Conservation (phyloP, 2,329 filamentous ascomycete genomes). For the Exophiala calicioides region DNA sequence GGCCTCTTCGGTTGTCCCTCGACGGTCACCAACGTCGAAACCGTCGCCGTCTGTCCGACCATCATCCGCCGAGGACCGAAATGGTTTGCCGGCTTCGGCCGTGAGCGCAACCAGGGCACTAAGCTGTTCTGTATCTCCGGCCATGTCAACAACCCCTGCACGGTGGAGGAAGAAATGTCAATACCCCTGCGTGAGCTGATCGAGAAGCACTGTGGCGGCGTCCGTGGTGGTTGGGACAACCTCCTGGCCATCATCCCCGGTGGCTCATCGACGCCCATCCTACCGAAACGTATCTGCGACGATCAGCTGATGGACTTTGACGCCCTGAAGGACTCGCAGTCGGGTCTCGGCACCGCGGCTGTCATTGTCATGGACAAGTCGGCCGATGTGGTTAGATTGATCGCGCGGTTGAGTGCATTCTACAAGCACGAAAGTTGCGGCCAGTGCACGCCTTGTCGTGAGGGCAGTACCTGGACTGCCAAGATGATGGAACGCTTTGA, state of each 20-base stretch:
- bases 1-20: slow-evolving; percentile 98
- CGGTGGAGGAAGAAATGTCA: slow-evolving; percentile 99
- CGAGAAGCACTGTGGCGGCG: slow-evolving; percentile 96
- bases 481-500: slow-evolving; percentile 98
- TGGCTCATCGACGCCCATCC: slow-evolving; percentile 92
- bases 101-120: slow-evolving; percentile 93
- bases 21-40: slow-evolving; percentile 98
- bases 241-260: slow-evolving; percentile 92
- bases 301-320: slow-evolving; percentile 99
- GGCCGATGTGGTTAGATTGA: slow-evolving; percentile 91
- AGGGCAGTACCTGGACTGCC: slow-evolving; percentile 98
- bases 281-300: slow-evolving; percentile 87
- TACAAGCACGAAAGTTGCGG: slow-evolving; percentile 98
- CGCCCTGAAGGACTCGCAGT: slow-evolving; percentile 95
- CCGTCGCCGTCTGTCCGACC: slow-evolving; percentile 89
- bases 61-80: slow-evolving; percentile 87
- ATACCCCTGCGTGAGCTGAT: slow-evolving; percentile 95
- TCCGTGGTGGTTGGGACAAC: slow-evolving; percentile 97
- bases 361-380: slow-evolving; percentile 99
- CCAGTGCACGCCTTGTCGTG: slow-evolving; percentile 98
- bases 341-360: slow-evolving; percentile 92
- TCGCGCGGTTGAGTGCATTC: slow-evolving; percentile 89
- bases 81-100: slow-evolving; percentile 94
- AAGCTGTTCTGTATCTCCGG: slow-evolving; percentile 99
- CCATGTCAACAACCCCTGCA: slow-evolving; percentile 97